Conservation (phyloP, 164 flowering plant species). For the Hamamelis virginiana region DNA sequence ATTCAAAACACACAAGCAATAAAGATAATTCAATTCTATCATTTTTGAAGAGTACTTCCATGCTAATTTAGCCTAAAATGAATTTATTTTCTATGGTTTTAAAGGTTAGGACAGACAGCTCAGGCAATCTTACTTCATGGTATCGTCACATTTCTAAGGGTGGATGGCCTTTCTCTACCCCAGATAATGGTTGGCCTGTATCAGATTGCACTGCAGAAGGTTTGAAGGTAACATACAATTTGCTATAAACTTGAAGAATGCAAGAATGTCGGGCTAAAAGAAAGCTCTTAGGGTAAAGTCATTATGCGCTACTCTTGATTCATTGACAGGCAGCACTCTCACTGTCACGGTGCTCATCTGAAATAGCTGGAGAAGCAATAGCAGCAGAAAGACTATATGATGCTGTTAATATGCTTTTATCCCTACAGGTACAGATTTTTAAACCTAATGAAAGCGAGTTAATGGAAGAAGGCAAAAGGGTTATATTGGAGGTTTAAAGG, state of each 20-base stretch:
- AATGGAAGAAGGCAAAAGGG: too few relatives aligned
- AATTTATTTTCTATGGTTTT: neutral
- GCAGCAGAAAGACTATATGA: constrained; percentile 28
- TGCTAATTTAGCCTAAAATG: neutral
- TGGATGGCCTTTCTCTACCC: constrained; percentile 56
- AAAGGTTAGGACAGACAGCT: constrained; percentile 31
- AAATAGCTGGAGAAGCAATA: constrained; percentile 43
- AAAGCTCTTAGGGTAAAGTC: too few relatives aligned
- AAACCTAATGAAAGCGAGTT: too few relatives aligned
- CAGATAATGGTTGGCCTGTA: constrained; percentile 52
- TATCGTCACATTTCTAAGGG: constrained; percentile 52
- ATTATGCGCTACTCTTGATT: too few relatives aligned
- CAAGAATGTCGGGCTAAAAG: too few relatives aligned
- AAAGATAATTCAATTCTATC: too few relatives aligned
- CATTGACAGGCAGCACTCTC: constrained; percentile 37
- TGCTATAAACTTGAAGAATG: too few relatives aligned
- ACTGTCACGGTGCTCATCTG: constrained; percentile 30
- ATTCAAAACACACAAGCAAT: too few relatives aligned
- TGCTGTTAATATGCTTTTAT: constrained; percentile 43
- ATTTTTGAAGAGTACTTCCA: neutral
- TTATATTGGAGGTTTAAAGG: too few relatives aligned
- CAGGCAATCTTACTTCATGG: constrained; percentile 25
- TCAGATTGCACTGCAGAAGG: constrained; percentile 54
- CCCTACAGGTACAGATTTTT: constrained; percentile 36
- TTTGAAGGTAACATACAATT: constrained; percentile 28